phyloP scores from a whole-genome alignment of 306 rosid genomes.

The Styphnolobium japonicum region DNA sequence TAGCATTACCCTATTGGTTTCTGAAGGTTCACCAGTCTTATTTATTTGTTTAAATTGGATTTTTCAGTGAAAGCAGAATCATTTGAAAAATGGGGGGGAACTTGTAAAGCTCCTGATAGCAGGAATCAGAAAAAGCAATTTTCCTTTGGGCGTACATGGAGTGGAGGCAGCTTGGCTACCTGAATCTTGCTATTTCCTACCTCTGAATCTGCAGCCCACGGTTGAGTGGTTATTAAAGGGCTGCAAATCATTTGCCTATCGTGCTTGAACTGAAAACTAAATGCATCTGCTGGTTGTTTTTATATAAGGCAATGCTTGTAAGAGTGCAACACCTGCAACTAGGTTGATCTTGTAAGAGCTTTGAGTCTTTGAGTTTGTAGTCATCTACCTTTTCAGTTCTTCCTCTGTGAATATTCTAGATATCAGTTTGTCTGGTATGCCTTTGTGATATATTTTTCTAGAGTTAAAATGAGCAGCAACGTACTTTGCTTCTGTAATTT shows the following conservation, averaged over 20 bases:
- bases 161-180: conserved; percentile 17
- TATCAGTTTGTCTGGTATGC: conserved; percentile 58
- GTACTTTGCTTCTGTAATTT: conserved; percentile 43
- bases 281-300: conserved; percentile 73
- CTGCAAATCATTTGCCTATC: conserved; percentile 37
- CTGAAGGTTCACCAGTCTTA: conserved; percentile 1
- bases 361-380: conserved; percentile 68
- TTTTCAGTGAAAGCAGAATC: conserved; percentile 41
- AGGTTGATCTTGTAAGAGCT: conserved; percentile 53
- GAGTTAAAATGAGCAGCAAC: conserved; percentile 48
- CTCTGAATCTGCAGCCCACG: conserved; percentile 22
- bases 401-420: conserved; percentile 87
- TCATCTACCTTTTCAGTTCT: conserved; percentile 44
- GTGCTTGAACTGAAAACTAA: conserved; percentile 44
- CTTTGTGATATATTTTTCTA: conserved; percentile 56
- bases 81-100: conserved; percentile 5
- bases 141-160: conserved; percentile 32
- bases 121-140: conserved; percentile 29
- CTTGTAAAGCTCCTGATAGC: conserved; percentile 17
- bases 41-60: conserved; percentile 16
- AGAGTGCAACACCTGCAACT: conserved; percentile 54
- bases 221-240: conserved; percentile 24
- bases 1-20: background rate
- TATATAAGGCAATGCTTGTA: conserved; percentile 74
- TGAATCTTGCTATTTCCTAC: conserved; percentile 29